Conservation (phyloP, 2,329 filamentous ascomycete species). For the Stachybotrys chartarum region DNA sequence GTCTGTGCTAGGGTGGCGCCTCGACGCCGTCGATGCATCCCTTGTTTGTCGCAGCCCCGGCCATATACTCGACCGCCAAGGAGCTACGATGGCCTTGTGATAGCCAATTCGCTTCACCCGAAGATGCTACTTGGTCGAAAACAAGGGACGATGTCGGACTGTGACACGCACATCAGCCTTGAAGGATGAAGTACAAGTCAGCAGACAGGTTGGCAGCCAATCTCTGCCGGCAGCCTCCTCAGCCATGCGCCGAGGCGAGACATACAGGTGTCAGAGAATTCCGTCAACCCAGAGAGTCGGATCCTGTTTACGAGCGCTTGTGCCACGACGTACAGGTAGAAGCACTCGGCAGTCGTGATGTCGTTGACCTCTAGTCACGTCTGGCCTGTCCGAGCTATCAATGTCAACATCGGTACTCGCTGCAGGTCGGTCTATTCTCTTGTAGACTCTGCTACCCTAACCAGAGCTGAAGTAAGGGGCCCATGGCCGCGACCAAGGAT, state of each 20-base stretch:
- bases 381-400: neutral
- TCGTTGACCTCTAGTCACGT: neutral
- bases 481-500: too few relatives aligned
- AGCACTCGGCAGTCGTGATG: slow-evolving; percentile 2
- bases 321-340: neutral
- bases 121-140: neutral
- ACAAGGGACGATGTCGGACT: neutral
- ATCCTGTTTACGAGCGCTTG: neutral
- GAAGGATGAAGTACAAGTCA: neutral
- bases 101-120: neutral
- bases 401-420: too few relatives aligned
- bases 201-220: neutral
- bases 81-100: neutral
- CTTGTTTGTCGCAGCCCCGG: neutral
- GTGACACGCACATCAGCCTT: neutral
- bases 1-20: neutral
- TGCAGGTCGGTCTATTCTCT: too few relatives aligned
- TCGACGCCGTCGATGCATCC: neutral
- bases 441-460: too few relatives aligned
- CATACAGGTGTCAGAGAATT: slow-evolving; percentile 8
- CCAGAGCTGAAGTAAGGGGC: too few relatives aligned
- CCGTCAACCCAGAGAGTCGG: neutral
- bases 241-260: slow-evolving; percentile 8
- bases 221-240: neutral
- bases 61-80: neutral